phyloP scores from a whole-genome alignment of 805 yeast species.

The Candida morakotiae region DNA sequence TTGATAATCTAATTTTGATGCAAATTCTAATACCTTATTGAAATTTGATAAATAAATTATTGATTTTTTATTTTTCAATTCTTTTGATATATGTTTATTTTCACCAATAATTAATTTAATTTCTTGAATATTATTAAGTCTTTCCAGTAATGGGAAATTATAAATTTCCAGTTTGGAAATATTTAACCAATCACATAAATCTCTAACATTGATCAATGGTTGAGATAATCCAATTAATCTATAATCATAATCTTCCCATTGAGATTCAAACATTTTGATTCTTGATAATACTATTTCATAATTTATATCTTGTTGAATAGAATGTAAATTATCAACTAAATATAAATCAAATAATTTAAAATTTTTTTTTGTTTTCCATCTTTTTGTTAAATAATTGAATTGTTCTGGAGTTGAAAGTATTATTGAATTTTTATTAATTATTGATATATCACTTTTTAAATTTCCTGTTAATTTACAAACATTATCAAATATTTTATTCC shows the following conservation, averaged over 20 bases:
- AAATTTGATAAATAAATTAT: conserved; percentile 59
- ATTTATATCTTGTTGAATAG: conserved; percentile 52
- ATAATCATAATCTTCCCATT: conserved; percentile 43
- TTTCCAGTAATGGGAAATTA: conserved; percentile 65
- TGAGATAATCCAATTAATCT: conserved; percentile 69
- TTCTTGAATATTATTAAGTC: conserved; percentile 51
- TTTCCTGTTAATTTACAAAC: conserved; percentile 58
- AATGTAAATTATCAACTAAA: conserved; percentile 72
- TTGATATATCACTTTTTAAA: conserved; percentile 46
- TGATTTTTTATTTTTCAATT: conserved; percentile 18
- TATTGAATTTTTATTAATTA: conserved; percentile 60
- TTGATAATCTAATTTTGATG: conserved; percentile 25
- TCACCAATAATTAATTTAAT: conserved; percentile 45
- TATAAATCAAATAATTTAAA: conserved; percentile 65
- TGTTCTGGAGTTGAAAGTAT: conserved; percentile 76
- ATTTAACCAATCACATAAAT: conserved; percentile 85
- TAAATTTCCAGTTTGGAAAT: conserved; percentile 55
- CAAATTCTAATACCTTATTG: conserved; percentile 50
- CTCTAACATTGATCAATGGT: conserved; percentile 71
- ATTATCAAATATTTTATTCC: conserved; percentile 54
- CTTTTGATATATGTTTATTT: conserved; percentile 3
- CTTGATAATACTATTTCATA: conserved; percentile 74
- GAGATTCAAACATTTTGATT: conserved; percentile 64
- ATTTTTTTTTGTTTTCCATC: conserved; percentile 78
- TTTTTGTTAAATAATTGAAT: conserved; percentile 66